A percentile compares a stretch with the other conserved stretches of the same genome.
phyloP scores from a whole-genome alignment of 768 basidiomycete genomes.

The Russula ochroleuca region DNA sequence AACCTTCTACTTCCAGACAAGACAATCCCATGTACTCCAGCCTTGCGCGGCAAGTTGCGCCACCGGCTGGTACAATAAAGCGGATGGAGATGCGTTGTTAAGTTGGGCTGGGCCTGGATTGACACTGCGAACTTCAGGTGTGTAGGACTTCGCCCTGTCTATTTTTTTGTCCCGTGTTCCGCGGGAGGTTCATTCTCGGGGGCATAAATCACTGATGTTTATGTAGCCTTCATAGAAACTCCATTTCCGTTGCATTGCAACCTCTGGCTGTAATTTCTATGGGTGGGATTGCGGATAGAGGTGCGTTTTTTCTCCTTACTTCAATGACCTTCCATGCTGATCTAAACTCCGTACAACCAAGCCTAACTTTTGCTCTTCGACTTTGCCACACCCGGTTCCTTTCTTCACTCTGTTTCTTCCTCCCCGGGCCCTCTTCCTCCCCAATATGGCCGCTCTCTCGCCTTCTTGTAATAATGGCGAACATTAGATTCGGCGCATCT shows the following conservation, averaged over 20 bases:
- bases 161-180: not conserved
- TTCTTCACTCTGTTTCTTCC: conserved; percentile 59
- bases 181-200: not conserved
- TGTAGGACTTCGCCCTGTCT: conserved; percentile 23
- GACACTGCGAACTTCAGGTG: conserved; percentile 92
- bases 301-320: conserved; percentile 48
- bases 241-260: conserved; percentile 82
- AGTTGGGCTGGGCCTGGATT: conserved; percentile 77
- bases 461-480: conserved; percentile 68
- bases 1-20: too few species aligned
- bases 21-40: conserved; percentile 52
- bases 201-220: conserved; percentile 15
- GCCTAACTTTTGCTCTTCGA: conserved; percentile 67
- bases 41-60: too few species aligned
- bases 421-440: conserved; percentile 63
- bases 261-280: conserved; percentile 94
- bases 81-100: conserved; percentile 62
- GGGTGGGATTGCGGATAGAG: conserved; percentile 85
- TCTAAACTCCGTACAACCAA: conserved; percentile 33
- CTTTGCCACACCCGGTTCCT: conserved; percentile 71
- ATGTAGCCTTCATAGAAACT: conserved; percentile 78
- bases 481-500: conserved; percentile 82
- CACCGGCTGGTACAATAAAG: conserved; percentile 26
- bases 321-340: too few species aligned
- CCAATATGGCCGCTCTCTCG: conserved; percentile 65